Conservation (phyloP, 805 yeast genomes). For the Zygoascus flipseniorum region DNA sequence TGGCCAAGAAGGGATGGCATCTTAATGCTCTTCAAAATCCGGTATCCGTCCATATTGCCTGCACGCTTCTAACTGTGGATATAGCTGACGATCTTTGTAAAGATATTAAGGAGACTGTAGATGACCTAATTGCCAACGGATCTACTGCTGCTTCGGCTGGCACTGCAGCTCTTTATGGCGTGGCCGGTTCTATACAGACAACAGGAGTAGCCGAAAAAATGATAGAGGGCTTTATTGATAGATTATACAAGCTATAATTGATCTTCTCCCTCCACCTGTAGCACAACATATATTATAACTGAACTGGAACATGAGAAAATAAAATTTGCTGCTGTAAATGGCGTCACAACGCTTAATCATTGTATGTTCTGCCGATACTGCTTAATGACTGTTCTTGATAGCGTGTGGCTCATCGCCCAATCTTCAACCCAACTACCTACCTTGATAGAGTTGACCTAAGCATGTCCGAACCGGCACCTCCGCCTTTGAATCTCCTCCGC, state of each 20-base stretch:
- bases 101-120: conserved; percentile 41
- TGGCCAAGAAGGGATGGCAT: conserved; percentile 78
- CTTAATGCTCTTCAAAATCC: conserved; percentile 81
- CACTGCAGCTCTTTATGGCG: conserved; percentile 89
- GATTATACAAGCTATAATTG: conserved; percentile 48
- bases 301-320: not conserved
- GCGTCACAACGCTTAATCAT: no score
- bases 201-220: conserved; percentile 74
- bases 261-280: not conserved
- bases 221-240: conserved; percentile 73
- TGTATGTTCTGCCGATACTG: no score
- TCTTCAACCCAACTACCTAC: not conserved
- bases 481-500: conserved; percentile 19
- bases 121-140: conserved; percentile 31
- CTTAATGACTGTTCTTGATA: no score
- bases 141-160: conserved; percentile 29
- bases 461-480: not conserved
- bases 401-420: not conserved
- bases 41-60: conserved; percentile 83
- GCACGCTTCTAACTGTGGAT: conserved; percentile 60
- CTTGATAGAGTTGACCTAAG: not conserved
- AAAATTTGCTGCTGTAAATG: no score
- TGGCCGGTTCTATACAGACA: conserved; percentile 84
- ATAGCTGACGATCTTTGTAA: conserved; percentile 51
- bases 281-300: not conserved